phyloP scores from a whole-genome alignment of 2,329 filamentous ascomycete species.

The Fusarium haematococcum region DNA sequence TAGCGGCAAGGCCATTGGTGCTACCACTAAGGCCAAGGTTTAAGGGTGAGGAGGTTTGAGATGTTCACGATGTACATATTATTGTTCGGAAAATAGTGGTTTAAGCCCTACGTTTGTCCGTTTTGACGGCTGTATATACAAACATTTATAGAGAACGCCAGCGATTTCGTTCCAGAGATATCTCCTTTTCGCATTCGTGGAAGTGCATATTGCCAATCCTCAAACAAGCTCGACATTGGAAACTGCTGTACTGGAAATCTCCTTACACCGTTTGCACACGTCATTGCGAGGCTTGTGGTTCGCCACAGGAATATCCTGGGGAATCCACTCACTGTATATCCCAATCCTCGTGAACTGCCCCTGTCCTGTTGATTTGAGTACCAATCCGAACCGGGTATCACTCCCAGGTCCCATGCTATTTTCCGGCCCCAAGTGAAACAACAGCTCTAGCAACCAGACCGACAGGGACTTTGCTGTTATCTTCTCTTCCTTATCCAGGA shows the following conservation, averaged over 20 bases:
- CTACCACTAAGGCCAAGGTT: slow-evolving; percentile 33
- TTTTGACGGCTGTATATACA: not conserved
- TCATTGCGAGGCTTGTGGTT: not conserved
- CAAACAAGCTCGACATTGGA: not conserved
- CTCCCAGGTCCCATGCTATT: not conserved
- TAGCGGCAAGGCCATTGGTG: slow-evolving; percentile 42
- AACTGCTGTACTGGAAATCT: not conserved
- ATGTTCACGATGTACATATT: not conserved
- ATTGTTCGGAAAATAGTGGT: not conserved
- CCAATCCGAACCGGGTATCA: not conserved
- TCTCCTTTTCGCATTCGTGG: not conserved
- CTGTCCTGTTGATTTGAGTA: not conserved
- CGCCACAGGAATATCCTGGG: not conserved
- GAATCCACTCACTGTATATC: not conserved
- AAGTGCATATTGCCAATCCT: not conserved
- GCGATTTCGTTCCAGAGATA: not conserved
- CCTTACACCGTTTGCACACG: not conserved
- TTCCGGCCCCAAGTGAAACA: rapidly evolving
- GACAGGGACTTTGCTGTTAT: not conserved
- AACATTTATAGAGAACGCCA: not conserved
- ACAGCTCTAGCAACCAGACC: not conserved
- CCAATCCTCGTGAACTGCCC: not conserved
- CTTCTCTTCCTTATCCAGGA: not conserved
- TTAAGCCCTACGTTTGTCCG: not conserved
- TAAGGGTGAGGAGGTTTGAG: not conserved